These are phyloP conservation scores for Penicillium manginii DNA, from an alignment of 495 filamentous ascomycete genomes.

Conservation along the genomic window DNA sequence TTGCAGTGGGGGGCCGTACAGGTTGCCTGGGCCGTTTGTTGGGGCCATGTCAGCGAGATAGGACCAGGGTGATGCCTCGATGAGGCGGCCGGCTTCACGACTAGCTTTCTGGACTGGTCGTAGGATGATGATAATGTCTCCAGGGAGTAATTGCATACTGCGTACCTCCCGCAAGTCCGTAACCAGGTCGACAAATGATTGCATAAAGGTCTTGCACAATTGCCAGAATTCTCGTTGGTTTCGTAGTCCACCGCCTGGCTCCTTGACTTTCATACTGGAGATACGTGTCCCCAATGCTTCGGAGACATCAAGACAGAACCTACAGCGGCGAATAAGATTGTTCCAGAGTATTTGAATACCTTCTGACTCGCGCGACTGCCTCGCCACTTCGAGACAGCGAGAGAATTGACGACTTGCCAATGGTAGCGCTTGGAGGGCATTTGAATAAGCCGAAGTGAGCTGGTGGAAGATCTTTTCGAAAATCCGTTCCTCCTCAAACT, in stretches of 20 bases:
- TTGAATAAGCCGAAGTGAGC: constrained; percentile 66
- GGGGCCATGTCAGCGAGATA: constrained; percentile 50
- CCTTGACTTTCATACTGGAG: constrained; percentile 80
- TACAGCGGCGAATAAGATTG: constrained; percentile 67
- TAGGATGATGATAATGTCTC: constrained; percentile 70
- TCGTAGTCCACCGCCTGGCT: constrained; percentile 68
- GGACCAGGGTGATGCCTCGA: constrained; percentile 79
- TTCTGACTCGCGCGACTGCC: constrained; percentile 49
- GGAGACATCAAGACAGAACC: constrained; percentile 64
- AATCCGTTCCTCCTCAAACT: constrained; percentile 72
- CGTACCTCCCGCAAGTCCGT: constrained; percentile 70
- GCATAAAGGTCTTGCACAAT: constrained; percentile 74
- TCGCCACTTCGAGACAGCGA: constrained; percentile 49
- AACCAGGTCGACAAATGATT: constrained; percentile 75
- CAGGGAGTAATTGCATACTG: constrained; percentile 63
- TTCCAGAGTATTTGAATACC: constrained; percentile 67
- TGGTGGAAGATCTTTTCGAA: constrained; percentile 82
- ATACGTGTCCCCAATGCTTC: constrained; percentile 70
- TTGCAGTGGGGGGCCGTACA: constrained; percentile 48
- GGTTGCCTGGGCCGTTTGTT: constrained; percentile 28
- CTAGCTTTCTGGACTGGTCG: constrained; percentile 75
- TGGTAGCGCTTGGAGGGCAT: constrained; percentile 68
- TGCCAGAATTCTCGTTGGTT: constrained; percentile 83
- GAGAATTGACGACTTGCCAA: constrained; percentile 64
- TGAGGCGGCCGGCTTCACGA: constrained; percentile 73